These are phyloP conservation scores for Alternaria consortialis DNA, from an alignment of 2,329 filamentous ascomycete genomes.

Conservation along the genomic window DNA sequence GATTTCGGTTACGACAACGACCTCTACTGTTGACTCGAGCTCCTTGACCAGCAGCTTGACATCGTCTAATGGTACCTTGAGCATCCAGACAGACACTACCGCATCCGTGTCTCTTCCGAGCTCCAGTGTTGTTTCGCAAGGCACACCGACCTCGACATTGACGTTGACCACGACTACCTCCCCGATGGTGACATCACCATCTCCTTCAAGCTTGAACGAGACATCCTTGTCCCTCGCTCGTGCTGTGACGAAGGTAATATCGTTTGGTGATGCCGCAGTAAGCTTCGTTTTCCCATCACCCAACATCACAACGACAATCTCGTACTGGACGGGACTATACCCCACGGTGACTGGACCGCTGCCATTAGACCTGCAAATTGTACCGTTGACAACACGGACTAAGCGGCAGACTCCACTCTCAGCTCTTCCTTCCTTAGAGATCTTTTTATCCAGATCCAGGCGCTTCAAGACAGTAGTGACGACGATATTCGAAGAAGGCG, in stretches of 20 bases:
- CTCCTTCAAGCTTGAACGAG: neutral
- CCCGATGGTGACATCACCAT: neutral
- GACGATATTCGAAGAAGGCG: constrained; percentile 12
- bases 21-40: neutral
- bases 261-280: constrained; percentile 32
- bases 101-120: neutral
- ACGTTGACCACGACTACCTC: neutral
- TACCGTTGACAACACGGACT: constrained; percentile 35
- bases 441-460: constrained; percentile 23
- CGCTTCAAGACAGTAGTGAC: constrained; percentile 25
- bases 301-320: constrained; percentile 39
- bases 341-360: constrained; percentile 38
- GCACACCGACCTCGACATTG: constrained; percentile 3
- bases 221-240: constrained; percentile 14
- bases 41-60: neutral
- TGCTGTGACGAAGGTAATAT: constrained; percentile 36
- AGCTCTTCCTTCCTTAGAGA: constrained; percentile 25
- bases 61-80: constrained; percentile 5
- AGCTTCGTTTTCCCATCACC: constrained; percentile 45
- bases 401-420: constrained; percentile 34
- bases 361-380: constrained; percentile 31
- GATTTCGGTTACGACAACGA: neutral
- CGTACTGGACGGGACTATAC: constrained; percentile 46
- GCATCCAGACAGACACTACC: constrained; percentile 12
- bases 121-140: neutral